A percentile compares a stretch with the other conserved stretches of the same genome.
Conservation (phyloP, 140 eudicot genomes). For the Ambrosia hybrid region DNA sequence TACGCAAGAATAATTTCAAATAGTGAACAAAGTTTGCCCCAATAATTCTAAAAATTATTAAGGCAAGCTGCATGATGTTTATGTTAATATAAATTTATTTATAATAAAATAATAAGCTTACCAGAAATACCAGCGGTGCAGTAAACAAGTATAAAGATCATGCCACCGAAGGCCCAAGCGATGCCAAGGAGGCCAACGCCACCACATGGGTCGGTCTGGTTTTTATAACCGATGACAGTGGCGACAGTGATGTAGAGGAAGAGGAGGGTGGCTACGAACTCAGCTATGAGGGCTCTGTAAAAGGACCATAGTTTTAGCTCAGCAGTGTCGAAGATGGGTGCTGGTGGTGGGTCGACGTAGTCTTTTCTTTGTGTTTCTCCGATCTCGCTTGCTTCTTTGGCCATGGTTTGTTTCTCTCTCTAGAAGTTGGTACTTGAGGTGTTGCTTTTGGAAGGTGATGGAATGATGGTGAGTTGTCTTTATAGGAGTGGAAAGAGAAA, state of each 20-base stretch:
- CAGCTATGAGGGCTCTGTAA: slow-evolving; percentile 84
- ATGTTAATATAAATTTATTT: no score
- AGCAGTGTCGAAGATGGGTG: slow-evolving; percentile 70
- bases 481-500: background rate
- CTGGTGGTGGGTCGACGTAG: slow-evolving; percentile 93
- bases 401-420: slow-evolving; percentile 40
- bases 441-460: slow-evolving; percentile 4
- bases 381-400: slow-evolving; percentile 66
- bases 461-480: no score
- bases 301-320: slow-evolving; percentile 87
- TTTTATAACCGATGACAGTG: slow-evolving; percentile 88
- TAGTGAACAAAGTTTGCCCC: no score
- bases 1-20: no score
- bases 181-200: slow-evolving; percentile 82
- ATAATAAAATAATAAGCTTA: slow-evolving; percentile 7
- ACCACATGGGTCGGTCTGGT: slow-evolving; percentile 65
- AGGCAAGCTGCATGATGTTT: no score
- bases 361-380: slow-evolving; percentile 61
- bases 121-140: slow-evolving; percentile 95
- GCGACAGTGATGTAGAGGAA: slow-evolving; percentile 85
- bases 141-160: slow-evolving; percentile 81
- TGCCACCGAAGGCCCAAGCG: slow-evolving; percentile 90
- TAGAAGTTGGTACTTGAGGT: slow-evolving; percentile 1
- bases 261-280: slow-evolving; percentile 86
- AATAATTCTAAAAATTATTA: no score